Conservation (phyloP, 495 filamentous ascomycete species). For the Aspergillus nanangensis region DNA sequence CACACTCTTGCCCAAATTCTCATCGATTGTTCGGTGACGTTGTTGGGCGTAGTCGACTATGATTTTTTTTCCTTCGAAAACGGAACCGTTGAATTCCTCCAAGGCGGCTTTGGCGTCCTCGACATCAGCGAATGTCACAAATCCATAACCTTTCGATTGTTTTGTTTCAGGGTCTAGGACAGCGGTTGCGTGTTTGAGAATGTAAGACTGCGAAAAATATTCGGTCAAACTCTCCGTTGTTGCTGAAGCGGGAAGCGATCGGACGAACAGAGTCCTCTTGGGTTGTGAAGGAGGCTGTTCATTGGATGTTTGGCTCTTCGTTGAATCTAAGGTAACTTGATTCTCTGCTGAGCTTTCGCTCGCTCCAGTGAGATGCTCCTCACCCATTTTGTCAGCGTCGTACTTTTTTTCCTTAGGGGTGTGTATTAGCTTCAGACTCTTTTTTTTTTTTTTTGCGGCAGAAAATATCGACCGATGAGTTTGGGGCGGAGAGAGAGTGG, state of each 20-base stretch:
- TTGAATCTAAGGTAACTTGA: constrained; percentile 13
- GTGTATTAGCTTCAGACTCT: constrained; percentile 4
- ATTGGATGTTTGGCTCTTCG: too few relatives aligned
- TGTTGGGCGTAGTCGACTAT: constrained; percentile 84
- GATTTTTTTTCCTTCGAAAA: constrained; percentile 74
- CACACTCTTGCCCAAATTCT: constrained; percentile 43
- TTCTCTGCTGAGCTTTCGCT: constrained; percentile 21
- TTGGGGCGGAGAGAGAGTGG: constrained; percentile 8
- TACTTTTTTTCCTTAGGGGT: constrained; percentile 28
- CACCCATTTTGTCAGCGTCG: constrained; percentile 7
- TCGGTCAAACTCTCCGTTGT: constrained; percentile 82
- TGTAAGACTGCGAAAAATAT: constrained; percentile 89
- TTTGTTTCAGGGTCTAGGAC: constrained; percentile 80
- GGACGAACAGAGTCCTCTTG: constrained; percentile 79
- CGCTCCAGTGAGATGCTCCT: too few relatives aligned
- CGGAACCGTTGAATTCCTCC: constrained; percentile 68
- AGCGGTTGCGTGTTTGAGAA: constrained; percentile 88
- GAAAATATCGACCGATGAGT: constrained; percentile 28
- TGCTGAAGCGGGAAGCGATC: constrained; percentile 69
- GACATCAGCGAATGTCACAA: constrained; percentile 91
- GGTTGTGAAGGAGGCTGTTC: constrained; percentile 32
- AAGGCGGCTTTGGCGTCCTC: constrained; percentile 81
- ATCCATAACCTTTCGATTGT: constrained; percentile 84
- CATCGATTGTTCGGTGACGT: constrained; percentile 64
- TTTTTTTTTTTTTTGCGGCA: constrained; percentile 34